These are phyloP conservation scores for Cutaneotrichosporon cutaneum DNA, from an alignment of 1,284 basidiomycete genomes.

Conservation along the genomic window DNA sequence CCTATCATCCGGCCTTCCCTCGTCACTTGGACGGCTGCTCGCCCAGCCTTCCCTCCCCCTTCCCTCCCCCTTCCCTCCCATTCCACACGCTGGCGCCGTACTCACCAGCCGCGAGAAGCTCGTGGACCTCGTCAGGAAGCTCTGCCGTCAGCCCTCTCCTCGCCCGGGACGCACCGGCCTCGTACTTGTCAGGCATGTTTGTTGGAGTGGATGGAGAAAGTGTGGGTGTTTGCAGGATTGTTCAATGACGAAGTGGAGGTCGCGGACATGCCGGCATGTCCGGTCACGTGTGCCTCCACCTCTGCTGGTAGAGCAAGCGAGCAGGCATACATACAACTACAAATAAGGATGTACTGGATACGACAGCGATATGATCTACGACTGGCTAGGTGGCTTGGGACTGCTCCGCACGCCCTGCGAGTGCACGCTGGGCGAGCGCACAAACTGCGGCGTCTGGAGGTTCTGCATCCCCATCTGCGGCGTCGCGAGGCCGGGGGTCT, in stretches of 20 bases:
- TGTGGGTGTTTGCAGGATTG: slow-evolving; percentile 1
- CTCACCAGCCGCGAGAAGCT: slow-evolving; percentile 6
- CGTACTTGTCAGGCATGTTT: slow-evolving; percentile 6
- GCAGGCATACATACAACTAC: background rate
- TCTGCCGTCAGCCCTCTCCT: slow-evolving; percentile 4
- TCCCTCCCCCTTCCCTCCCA: background rate
- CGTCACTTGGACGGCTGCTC: too few relatives aligned
- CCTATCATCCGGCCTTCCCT: too few relatives aligned
- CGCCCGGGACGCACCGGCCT: background rate
- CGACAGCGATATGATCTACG: too few relatives aligned
- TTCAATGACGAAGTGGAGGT: background rate
- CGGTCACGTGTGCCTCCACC: background rate
- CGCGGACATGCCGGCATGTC: background rate
- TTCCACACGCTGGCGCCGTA: background rate
- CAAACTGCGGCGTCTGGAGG: slow-evolving; percentile 19
- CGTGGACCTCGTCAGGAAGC: slow-evolving; percentile 5
- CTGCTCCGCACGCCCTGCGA: slow-evolving; percentile 19
- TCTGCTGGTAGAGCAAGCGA: too few relatives aligned
- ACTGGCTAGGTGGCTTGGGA: slow-evolving; percentile 19
- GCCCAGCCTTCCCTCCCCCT: background rate
- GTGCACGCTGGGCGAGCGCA: slow-evolving; percentile 19
- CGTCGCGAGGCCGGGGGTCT: slow-evolving; percentile 13
- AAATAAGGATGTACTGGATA: background rate
- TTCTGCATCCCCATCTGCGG: slow-evolving; percentile 21
- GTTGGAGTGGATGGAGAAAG: background rate